Base-by-base conservation (phyloP, 345 rosid species). In the Eucalyptus cloeziana region DNA sequence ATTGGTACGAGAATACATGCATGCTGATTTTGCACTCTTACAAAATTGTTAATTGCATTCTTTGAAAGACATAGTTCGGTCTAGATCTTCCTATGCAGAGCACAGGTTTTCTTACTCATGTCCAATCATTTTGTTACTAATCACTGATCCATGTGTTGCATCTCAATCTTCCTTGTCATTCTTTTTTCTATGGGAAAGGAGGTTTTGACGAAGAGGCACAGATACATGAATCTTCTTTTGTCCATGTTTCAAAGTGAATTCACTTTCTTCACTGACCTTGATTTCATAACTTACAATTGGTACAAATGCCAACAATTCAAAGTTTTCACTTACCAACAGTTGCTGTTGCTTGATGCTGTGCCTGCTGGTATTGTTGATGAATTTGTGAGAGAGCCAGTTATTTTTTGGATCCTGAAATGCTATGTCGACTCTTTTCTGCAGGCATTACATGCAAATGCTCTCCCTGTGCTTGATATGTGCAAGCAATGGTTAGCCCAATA, bases 381-480 rank as follows among this genome's bases (percentile, higher is more conserved):
- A 76, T 37, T 76, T 76, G 85, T 76, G 85, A 76, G 44, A 17
- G 85, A 76, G 85, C 85, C 30, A 21, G 87, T 86, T 40, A 17
- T 37, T 21, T 6, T 52, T 50, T 49, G 33, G 87, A 62, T 60
- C 40, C 89, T 88, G 43, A 69, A 16, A 76, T 71, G 51, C 24
- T 50, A 37, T 22, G 56, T 31, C 56, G 21, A 44, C 37, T 30
- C 62, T 86, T 69, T 47, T 86, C 86, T 93, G 91, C 96, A 95
- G 96, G 99, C 99, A 86, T 90, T 96, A 60, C 98, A 96, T 92
- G 98, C 99, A 52, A 96, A 96, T 93, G 98, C 99, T 6, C 96
- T 93, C 51, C 97, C 98, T 3, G 99, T 96, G 93, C 99, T 97
- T 47, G 98, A 95, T 91, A 94, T 97, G 99, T 97, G 99, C 91